Evolutionary conservation across 495 filamentous ascomycete species (phyloP), one percentile per base, ranked within the genome.

Genomic region (Tuber borchii): DNA sequence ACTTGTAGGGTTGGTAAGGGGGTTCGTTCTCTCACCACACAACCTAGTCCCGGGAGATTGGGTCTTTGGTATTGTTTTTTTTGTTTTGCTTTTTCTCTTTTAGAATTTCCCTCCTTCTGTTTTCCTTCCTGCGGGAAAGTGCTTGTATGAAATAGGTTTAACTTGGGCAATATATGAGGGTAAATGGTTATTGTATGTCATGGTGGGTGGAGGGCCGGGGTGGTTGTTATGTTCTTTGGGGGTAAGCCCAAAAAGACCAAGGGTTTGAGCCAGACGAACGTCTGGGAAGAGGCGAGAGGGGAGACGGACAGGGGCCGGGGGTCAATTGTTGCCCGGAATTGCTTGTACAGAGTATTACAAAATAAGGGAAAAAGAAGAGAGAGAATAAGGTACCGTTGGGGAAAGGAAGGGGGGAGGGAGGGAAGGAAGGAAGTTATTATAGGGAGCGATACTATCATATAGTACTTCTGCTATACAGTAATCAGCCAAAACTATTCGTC

Each of bases 1-100:
- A n/a, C n/a, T n/a, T n/a, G n/a, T 2, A 65, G n/a, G 56, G 56
- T 65, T 65, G 26, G 26, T 65, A 34, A 65, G 56, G 56, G 74
- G 56, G 51, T 75, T 71, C 77, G 56, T 34, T 65, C 2, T 65
- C 26, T 17, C 26, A 34, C 56, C 26, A 5, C 31, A 22, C 20
- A 61, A n/a, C 51, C 78, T 79, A 73, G 78, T 79, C 78, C 78
- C 78, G 77, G 78, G 78, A 79, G 78, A 79, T 79, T 79, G 78
- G 77, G 77, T 79, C 77, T 75, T 79, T 73, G 75, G 77, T 65
- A 34, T 61, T 61, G 1, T n/a, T 31, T 7, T 56, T 2, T n/a
- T 56, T n/a, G n/a, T 10, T 56, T n/a, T n/a, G n/a, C n/a, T n/a
- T n/a, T 65, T 19, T 65, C 34, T 14, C 26, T 31, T 65, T 65